Evolutionary conservation across 306 rosid genomes (phyloP), one percentile per base, ranked within the genome.

Genomic region (Prosopis cineraria): DNA sequence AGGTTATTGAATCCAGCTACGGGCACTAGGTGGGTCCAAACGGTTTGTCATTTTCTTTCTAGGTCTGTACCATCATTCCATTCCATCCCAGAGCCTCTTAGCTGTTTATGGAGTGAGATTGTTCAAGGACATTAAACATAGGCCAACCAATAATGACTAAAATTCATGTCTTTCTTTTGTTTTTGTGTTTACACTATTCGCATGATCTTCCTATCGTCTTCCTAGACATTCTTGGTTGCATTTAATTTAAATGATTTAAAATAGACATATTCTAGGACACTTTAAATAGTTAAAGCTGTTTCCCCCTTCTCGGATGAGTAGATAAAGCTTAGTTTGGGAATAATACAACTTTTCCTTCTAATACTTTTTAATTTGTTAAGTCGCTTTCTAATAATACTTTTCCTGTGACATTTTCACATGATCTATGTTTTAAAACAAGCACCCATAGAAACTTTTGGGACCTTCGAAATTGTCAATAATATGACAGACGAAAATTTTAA

Each of bases 11-110:
- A 82, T 74, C 79, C 81, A 72, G 78, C 62, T 64, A 82, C 81
- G 76, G 63, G 85, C 72, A 71, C 66, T 68, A 34, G 29, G 79
- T 82, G 84, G 87, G 89, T 41, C 84, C 88, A 34, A 8, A 0
- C 63, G 31, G 41, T 72, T 24, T 27, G 67, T 75, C 83, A 78
- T 70, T 74, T 70, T 78, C 55, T 56, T 74, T 43, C 36, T 34
- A 13, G 37, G 30, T 8, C 13, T 33, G 44, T 12, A 36, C 70
- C 27, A 64, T 33, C 45, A 34, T 64, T 41, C 47, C 45, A 34
- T 64, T 41, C 47, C 45, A 37, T 65, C 48, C 41, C 25, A 65
- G 24, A 65, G 41, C 22, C 40, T 34, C 44, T n/a, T 10, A n/a
- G 70, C 70, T 64, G 45, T 19, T 8, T n/a, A n/a, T 8, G 12